Percentiles rank a stretch among this genome's conserved stretches.
Evolutionary conservation across 768 basidiomycete species (phyloP).

Genomic region (Pisolithus marmoratus): DNA sequence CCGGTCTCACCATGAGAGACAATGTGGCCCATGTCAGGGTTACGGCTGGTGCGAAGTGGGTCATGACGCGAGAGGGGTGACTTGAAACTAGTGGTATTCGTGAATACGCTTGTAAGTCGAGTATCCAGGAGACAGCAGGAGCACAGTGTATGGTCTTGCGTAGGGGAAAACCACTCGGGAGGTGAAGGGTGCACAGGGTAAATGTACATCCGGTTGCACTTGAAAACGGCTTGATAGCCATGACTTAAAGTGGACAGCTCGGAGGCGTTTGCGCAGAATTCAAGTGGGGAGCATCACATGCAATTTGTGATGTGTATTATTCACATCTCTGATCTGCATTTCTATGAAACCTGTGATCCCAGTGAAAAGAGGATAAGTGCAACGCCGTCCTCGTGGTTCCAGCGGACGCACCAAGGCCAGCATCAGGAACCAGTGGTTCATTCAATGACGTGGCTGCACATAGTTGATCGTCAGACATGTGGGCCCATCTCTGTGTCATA

Average conservation of each 20-base stretch:
- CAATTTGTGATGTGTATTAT: no score
- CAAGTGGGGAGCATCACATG: no score
- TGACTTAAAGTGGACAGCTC: not conserved
- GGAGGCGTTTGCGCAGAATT: no score
- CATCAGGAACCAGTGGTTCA: no score
- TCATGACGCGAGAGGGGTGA: conserved; percentile 34
- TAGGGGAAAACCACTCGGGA: not conserved
- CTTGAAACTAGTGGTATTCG: not conserved
- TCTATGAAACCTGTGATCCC: no score
- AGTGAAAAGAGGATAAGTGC: no score
- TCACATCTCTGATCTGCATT: no score
- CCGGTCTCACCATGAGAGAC: conserved; percentile 36
- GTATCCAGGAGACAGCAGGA: not conserved
- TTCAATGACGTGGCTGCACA: no score
- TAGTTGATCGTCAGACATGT: no score
- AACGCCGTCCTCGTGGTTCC: no score
- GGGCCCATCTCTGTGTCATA: no score
- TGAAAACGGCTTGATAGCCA: not conserved
- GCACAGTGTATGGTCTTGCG: not conserved
- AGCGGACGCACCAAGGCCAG: no score
- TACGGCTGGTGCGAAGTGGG: conserved; percentile 55
- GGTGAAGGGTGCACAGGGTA: not conserved
- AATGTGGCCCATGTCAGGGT: conserved; percentile 62
- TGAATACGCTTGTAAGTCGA: not conserved
- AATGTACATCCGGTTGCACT: not conserved